Base-by-base conservation (phyloP, 2,329 filamentous ascomycete genomes). In the Penicillium sp. region DNA sequence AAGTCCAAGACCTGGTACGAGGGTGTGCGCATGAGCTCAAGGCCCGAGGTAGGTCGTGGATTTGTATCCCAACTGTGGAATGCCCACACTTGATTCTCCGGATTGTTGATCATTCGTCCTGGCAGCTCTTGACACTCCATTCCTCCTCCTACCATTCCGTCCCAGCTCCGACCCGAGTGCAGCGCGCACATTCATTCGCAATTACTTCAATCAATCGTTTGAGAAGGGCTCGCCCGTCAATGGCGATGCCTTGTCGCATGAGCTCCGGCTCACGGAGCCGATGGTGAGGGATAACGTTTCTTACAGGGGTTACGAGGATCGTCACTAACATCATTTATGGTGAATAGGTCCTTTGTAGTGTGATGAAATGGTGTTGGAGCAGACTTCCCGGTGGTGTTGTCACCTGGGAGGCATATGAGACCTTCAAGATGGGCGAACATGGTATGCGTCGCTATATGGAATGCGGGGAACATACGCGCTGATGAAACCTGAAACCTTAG, bases 301-400 rank as follows among this genome's bases (percentile, higher is more conserved):
- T 29, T 11, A 26, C 3, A n/a, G 35, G 36, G 30, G 34, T 36
- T 40, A 51, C 18, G 19, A 38, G 16, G 16, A 26, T 18, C n/a
- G 32, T 19, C 7, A 14, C 48, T 35, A 27, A 47, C 14, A 7
- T 14, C 14, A 29, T 40, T n/a, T n/a, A 9, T 35, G 34, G 34
- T 23, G 41, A 4, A 26, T 56, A 96, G 91, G 91, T 96, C 53
- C 83, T 99, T 50, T 92, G 91, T 61, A 94, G 92, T 66, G 91
- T 97, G 39, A 81, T 94, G 61, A 99, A 97, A 79, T 99, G 94
- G 94, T 97, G 93, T 74, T 99, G 94, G 94, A 92, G 90, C 71
- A 85, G 94, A 75, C 79, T 99, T 47, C 85, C 88, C 39, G 91
- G 91, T 55, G 94, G 94, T 67, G 86, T 99, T 13, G 92, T 99